Conservation (phyloP, 2,329 filamentous ascomycete genomes). For the Rutstroemia sp. region DNA sequence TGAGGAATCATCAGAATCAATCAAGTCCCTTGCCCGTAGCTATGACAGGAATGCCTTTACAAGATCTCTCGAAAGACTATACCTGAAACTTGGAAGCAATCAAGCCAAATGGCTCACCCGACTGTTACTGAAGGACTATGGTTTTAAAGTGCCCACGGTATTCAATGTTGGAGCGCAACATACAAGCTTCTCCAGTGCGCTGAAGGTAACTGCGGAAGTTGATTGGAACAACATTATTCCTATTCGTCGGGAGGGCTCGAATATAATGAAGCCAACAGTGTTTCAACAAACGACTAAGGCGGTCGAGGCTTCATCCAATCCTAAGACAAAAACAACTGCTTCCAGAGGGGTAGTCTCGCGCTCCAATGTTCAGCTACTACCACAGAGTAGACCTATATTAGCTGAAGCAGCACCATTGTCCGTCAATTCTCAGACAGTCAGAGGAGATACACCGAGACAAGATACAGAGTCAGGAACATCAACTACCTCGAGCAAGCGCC, state of each 20-base stretch:
- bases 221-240: background rate
- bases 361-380: no score
- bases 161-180: constrained; percentile 43
- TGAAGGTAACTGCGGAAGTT: background rate
- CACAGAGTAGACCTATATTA: no score
- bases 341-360: no score
- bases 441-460: no score
- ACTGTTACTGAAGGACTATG: constrained; percentile 67
- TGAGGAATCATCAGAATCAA: constrained; percentile 60
- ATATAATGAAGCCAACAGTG: background rate
- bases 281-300: background rate
- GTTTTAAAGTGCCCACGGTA: constrained; percentile 42
- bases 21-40: constrained; percentile 35
- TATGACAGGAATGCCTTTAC: constrained; percentile 17
- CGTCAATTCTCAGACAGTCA: no score
- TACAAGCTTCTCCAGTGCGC: background rate
- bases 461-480: no score
- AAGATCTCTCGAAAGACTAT: constrained; percentile 46
- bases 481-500: no score
- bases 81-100: constrained; percentile 50
- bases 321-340: background rate
- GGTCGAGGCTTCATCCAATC: background rate
- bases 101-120: constrained; percentile 87
- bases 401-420: no score
- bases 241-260: background rate